Base-by-base conservation (phyloP, 257 asterid species). In the Oldenlandia corymbosa region DNA sequence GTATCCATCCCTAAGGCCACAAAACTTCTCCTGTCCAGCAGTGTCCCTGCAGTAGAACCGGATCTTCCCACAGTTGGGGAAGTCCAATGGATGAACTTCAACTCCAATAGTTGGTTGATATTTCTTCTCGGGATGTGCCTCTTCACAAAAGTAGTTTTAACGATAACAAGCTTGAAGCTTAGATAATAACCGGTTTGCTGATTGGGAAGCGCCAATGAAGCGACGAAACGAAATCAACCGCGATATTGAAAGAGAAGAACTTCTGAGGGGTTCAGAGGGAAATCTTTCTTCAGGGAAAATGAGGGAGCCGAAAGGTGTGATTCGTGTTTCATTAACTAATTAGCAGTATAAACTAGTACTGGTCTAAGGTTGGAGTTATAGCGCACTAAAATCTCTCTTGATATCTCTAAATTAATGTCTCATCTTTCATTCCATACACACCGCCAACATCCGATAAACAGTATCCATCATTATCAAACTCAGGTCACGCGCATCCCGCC, bases 1-100 rank as follows among this genome's bases (percentile, higher is more conserved):
- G 79, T 89, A 89, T 55, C 97, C 97, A 77, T 89, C 97, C 78
- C 95, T 75, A 28, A 89, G 94, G 23, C 97, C 97, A 28, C 95
- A 95, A 68, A 89, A 89, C 50, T 87, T 89, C 81, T 88, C 97
- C 76, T 89, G 97, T 2, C 97, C 97, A 76, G 97, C 97, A 2
- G 97, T 89, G 62, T 89, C 97, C 95, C 97, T 86, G 78, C 97
- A 89, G 55, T 89, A 89, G 62, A 86, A 89, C 46, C 95, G 72
- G 42, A 89, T 72, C 60, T 86, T 86, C 48, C 97, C 97, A 16
- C 94, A 84, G 74, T 84, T 86, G 10, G 95, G 86, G 71, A 89
- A 89, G 75, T 89, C 97, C 39, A 89, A 69, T 6, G 97, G 97
- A 66, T 89, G 96, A 39, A 89, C 96, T 74, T 89, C 96, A 53